Evolutionary conservation across 148 eudicot genomes (phyloP), one percentile per base, ranked within the genome.

Genomic region (Rhododendron kiyosumense): DNA sequence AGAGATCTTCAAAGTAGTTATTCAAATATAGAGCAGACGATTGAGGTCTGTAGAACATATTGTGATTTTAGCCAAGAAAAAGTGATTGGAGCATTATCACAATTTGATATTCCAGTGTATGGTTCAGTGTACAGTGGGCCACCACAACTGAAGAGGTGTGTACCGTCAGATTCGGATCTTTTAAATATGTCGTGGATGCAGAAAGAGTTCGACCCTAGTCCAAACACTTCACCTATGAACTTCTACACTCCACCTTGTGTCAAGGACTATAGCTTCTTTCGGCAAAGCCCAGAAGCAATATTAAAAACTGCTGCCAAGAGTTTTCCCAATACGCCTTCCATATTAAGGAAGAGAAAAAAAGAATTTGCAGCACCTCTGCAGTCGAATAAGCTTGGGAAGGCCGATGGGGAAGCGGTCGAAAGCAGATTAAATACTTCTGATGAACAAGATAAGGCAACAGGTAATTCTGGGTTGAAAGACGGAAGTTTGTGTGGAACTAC

Each of bases 241-340:
- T 91, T 90, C 86, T 88, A 89, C 88, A 95, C 98, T 85, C 99
- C 99, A 81, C 95, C 99, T 85, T 78, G 94, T 84, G 91, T 87
- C 87, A 95, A 91, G 89, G 83, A 93, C 88, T 86, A 86, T 13
- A 75, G 86, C 81, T 74, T 83, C 30, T 85, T 71, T 61, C 86
- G 84, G 46, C 91, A 86, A 83, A 92, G 94, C 84, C 97, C 98
- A 10, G 98, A 96, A 86, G 92, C 95, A 65, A 93, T 95, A 81
- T 88, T 96, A 87, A 94, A 85, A 92, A 90, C 88, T 86, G 99
- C 99, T 83, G 99, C 99, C 6, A 91, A 75, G 86, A 96, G 93
- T 61, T 96, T 93, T 87, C 94, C 93, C 28, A 93, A 93, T 84
- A 94, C 98, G 24, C 99, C 99, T 88, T 95, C 99, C 54, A 96